Conservation (phyloP, 2,329 filamentous ascomycete genomes). For the Graphilbum sp. region DNA sequence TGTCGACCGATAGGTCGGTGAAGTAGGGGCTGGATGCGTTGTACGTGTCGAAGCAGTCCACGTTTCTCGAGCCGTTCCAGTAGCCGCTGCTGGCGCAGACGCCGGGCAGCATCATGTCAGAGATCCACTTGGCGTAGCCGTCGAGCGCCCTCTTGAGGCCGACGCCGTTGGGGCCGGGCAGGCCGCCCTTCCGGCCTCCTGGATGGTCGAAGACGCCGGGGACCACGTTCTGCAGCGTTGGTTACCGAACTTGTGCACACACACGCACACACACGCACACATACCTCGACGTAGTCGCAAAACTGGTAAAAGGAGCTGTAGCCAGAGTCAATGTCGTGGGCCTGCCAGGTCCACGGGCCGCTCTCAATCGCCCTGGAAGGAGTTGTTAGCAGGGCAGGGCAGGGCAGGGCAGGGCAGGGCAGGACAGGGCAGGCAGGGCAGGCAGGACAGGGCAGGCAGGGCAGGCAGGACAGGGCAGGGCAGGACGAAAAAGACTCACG, state of each 20-base stretch:
- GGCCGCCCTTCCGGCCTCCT: constrained; percentile 12
- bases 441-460: too few species aligned
- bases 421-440: too few species aligned
- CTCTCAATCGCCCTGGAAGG: constrained; percentile 28
- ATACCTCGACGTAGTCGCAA: constrained; percentile 28
- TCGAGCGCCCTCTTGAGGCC: constrained; percentile 30
- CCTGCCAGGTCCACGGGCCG: constrained; percentile 43
- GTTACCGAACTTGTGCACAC: too few species aligned
- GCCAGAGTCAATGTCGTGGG: constrained; percentile 28
- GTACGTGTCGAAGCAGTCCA: constrained; percentile 27
- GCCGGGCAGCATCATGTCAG: constrained; percentile 23
- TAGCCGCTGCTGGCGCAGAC: constrained; percentile 29
- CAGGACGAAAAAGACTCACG: constrained; percentile 6
- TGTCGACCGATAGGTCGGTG: constrained; percentile 20
- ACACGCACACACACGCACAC: too few species aligned
- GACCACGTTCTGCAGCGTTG: constrained; percentile 20
- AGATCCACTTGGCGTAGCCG: constrained; percentile 34
- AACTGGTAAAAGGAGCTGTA: constrained; percentile 31
- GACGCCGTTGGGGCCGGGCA: constrained; percentile 30
- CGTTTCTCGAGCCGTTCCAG: constrained; percentile 23
- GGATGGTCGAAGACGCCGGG: constrained; percentile 19
- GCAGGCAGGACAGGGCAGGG: too few species aligned
- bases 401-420: too few species aligned
- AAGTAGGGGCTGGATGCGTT: constrained; percentile 26
- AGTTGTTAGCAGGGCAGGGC: background rate